These are phyloP conservation scores for Heimioporus sp. DNA, from an alignment of 768 basidiomycete genomes.

Conservation along the genomic window DNA sequence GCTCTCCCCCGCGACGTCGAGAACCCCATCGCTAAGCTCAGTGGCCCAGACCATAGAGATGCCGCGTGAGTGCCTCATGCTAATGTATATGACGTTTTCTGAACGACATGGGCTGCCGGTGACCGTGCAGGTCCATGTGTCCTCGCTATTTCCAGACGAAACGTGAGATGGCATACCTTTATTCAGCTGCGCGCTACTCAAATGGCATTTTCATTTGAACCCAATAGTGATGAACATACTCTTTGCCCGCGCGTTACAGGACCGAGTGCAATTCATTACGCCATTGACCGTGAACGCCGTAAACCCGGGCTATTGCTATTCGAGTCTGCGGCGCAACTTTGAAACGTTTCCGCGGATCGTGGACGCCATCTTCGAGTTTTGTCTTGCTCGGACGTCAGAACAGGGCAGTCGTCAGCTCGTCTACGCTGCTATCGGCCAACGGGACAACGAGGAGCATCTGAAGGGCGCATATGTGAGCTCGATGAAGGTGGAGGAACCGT, in stretches of 20 bases:
- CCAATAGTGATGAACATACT: slow-evolving; percentile 30
- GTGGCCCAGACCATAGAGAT: slow-evolving; percentile 17
- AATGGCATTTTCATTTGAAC: too few relatives aligned
- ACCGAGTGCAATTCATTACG: slow-evolving; percentile 12
- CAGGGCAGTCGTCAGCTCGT: slow-evolving; percentile 37
- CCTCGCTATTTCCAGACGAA: slow-evolving; percentile 28
- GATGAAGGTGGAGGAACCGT: slow-evolving; percentile 19
- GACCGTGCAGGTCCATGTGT: slow-evolving; percentile 10
- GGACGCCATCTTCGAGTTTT: slow-evolving; percentile 3
- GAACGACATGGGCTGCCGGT: not conserved
- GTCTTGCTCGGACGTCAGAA: slow-evolving; percentile 22
- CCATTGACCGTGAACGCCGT: slow-evolving; percentile 25
- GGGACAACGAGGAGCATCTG: slow-evolving; percentile 18
- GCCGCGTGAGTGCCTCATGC: slow-evolving; percentile 9
- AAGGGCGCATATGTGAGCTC: slow-evolving; percentile 19
- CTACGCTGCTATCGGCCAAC: slow-evolving; percentile 27
- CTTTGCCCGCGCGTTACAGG: slow-evolving; percentile 29
- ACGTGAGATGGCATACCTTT: slow-evolving; percentile 13
- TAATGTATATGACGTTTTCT: not conserved
- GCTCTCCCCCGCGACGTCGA: slow-evolving; percentile 19
- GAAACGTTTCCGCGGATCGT: not conserved
- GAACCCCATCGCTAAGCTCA: slow-evolving; percentile 27
- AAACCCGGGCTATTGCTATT: slow-evolving; percentile 33
- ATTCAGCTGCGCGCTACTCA: too few relatives aligned
- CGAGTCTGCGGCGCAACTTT: slow-evolving; percentile 16